phyloP scores from a whole-genome alignment of 805 yeast genomes.

The Jamesozyma rosinii region DNA sequence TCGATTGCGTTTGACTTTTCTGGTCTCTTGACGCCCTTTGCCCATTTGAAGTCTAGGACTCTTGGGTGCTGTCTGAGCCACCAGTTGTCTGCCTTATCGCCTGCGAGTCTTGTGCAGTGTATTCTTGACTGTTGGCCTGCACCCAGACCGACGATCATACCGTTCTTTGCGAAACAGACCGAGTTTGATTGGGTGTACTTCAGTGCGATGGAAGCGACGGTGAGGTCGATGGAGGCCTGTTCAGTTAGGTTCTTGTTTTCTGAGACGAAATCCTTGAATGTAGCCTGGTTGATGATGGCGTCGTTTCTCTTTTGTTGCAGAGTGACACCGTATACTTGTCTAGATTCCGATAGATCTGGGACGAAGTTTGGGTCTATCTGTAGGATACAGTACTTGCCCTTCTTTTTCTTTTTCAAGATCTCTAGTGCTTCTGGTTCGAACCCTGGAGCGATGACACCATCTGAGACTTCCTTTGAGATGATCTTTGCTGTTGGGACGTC shows the following conservation, averaged over 20 bases:
- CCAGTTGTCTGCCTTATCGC: conserved; percentile 99
- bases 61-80: conserved; percentile 98
- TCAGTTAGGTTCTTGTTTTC: conserved; percentile 77
- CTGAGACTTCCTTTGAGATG: conserved; percentile 93
- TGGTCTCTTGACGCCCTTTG: conserved; percentile 95
- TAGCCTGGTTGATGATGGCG: conserved; percentile 80
- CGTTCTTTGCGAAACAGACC: conserved; percentile 94
- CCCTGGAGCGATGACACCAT: conserved; percentile 98
- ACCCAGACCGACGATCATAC: conserved; percentile 97
- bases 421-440: conserved; percentile 85
- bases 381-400: conserved; percentile 90
- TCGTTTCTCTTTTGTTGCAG: conserved; percentile 95
- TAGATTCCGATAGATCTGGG: conserved; percentile 72
- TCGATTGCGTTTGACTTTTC: conserved; percentile 97
- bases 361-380: conserved; percentile 90
- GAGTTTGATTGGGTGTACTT: conserved; percentile 99
- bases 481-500: conserved; percentile 94
- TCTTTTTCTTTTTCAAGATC: conserved; percentile 81
- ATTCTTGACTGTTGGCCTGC: conserved; percentile 99
- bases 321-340: conserved; percentile 92
- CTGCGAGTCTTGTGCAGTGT: conserved; percentile 97
- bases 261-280: conserved; percentile 87
- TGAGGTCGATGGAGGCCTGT: conserved; percentile 85
- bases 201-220: conserved; percentile 93
- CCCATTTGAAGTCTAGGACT: conserved; percentile 91